These are phyloP conservation scores for Rhodotorula sphaerocarpa DNA, from an alignment of 768 basidiomycete genomes.

Conservation along the genomic window DNA sequence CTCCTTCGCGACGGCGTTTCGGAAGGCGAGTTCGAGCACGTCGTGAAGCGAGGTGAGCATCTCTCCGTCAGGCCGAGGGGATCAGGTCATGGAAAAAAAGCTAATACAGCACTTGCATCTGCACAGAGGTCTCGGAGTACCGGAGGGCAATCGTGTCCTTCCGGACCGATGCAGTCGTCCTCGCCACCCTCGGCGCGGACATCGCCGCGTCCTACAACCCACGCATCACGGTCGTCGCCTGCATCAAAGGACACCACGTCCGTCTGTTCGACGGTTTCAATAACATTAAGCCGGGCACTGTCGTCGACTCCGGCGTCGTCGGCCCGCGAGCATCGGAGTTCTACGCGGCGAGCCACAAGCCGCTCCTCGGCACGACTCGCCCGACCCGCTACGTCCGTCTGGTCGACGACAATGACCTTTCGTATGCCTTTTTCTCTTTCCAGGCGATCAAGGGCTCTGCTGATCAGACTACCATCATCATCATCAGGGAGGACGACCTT, in stretches of 20 bases:
- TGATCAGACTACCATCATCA: too few species aligned
- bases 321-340: constrained; percentile 1
- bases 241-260: constrained; percentile 22
- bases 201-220: background rate
- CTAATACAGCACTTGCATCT: too few species aligned
- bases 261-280: background rate
- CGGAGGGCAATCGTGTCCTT: background rate
- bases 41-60: background rate
- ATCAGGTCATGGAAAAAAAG: too few species aligned
- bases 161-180: too few species aligned
- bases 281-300: constrained; percentile 16
- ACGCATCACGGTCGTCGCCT: constrained; percentile 14
- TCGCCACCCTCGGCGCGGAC: background rate
- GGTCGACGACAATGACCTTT: constrained; percentile 3
- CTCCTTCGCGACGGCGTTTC: constrained; percentile 26
- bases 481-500: constrained; percentile 8
- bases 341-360: constrained; percentile 12
- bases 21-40: constrained; percentile 9
- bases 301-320: constrained; percentile 9
- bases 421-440: background rate
- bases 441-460: background rate
- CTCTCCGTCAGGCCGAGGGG: too few species aligned
- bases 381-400: constrained; percentile 18
- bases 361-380: constrained; percentile 14
- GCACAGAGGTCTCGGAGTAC: too few species aligned